Evolutionary conservation across 306 rosid species (phyloP), one percentile per base, ranked within the genome.

Genomic region (Rosa lucieae): DNA sequence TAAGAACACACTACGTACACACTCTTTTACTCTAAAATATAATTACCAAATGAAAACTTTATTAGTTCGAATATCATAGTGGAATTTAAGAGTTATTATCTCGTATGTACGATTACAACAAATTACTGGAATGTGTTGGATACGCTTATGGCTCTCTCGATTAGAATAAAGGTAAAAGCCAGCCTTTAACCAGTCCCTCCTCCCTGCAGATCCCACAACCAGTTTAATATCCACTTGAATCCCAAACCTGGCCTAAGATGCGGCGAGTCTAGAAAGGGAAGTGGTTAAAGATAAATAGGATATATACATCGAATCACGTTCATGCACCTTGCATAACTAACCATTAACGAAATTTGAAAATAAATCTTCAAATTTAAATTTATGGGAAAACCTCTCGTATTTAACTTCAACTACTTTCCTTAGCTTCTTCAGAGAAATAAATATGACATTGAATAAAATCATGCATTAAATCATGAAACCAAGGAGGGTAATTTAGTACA

Each of bases 401-500:
- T 52, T 35, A 39, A 21, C 77, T 74, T 55, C 43, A 63, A 14
- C 9, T 32, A 13, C 10, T 63, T 29, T 35, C 42, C 20, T 11
- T 4, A 5, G 68, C 42, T 7, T 74, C 63, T 15, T 11, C 67
- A 20, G 17, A n/a, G 35, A 17, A 43, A 61, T 44, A 26, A 61
- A 61, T 61, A 37, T 35, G 59, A 56, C 37, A 32, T 32, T 32
- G 37, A 32, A 32, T 32, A 55, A 52, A 62, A 62, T 37, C 70
- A 15, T 65, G 7, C 78, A 23, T 62, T 26, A 0, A 59, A 61
- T 43, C 29, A 10, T 23, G 10, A 63, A 63, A 21, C 11, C 51
- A n/a, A 0, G 8, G 79, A 72, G 87, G 87, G 80, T 23, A 82
- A 7, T 23, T 26, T 46, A 0, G 76, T 82, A 84, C 82, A 23